Percentiles rank a stretch among this genome's conserved stretches.
Evolutionary conservation across 371 early-diverging fungal genomes (phyloP).

Genomic region (Phascolomyces articulosus): DNA sequence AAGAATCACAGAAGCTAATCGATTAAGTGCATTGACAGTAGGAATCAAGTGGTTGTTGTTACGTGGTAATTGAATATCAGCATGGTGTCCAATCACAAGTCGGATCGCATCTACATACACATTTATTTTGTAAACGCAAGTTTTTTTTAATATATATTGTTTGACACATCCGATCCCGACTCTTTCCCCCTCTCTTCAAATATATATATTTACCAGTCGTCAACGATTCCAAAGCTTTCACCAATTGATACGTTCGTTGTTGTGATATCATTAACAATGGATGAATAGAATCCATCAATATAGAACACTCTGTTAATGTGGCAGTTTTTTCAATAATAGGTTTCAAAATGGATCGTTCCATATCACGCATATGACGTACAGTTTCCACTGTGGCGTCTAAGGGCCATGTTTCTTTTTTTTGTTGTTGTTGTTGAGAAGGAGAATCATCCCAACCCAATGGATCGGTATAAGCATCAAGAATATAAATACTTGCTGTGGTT

Average conservation of each 20-base stretch:
- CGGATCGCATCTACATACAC: slow-evolving; percentile 27
- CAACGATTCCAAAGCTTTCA: slow-evolving; percentile 38
- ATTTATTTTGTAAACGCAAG: neutral
- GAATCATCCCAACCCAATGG: slow-evolving; percentile 40
- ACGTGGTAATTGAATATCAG: slow-evolving; percentile 25
- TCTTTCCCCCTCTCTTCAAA: no score
- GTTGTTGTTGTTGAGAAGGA: neutral
- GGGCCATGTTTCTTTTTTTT: neutral
- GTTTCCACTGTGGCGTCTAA: neutral
- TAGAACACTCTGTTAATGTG: slow-evolving; percentile 13
- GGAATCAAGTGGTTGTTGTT: slow-evolving; percentile 6
- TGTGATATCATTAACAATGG: slow-evolving; percentile 33
- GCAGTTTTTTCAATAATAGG: slow-evolving; percentile 21
- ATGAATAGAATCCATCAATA: slow-evolving; percentile 42
- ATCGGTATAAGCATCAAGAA: slow-evolving; percentile 42
- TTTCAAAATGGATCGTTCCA: slow-evolving; percentile 29
- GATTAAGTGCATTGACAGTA: slow-evolving; percentile 31
- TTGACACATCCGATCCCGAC: no score
- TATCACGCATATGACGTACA: slow-evolving; percentile 15
- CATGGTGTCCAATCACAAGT: slow-evolving; percentile 33
- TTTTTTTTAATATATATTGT: neutral
- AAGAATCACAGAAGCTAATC: slow-evolving; percentile 37
- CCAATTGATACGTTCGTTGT: slow-evolving; percentile 39
- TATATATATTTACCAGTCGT: slow-evolving; percentile 39
- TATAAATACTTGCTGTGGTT: neutral